Evolutionary conservation across 257 asterid genomes (phyloP).

Genomic region (Nicotiana noctiflora): DNA sequence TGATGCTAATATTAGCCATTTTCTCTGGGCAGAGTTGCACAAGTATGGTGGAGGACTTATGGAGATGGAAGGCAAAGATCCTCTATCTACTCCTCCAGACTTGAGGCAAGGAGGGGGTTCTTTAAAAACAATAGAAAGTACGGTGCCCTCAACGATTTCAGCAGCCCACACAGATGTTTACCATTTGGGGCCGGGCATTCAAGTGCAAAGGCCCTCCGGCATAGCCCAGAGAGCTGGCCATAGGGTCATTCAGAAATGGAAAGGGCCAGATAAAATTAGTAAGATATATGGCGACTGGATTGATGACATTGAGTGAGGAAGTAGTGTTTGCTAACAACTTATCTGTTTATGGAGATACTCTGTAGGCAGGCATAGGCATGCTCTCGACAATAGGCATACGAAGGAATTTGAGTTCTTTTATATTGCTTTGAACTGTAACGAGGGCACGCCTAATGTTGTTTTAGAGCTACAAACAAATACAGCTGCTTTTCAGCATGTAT

Average conservation of each 20-base stretch:
- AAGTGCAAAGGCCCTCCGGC: slow-evolving; percentile 7
- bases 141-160: background rate
- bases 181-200: slow-evolving; percentile 9
- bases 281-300: slow-evolving; percentile 26
- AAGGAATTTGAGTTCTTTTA: background rate
- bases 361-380: background rate
- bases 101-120: slow-evolving; percentile 8
- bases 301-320: slow-evolving; percentile 13
- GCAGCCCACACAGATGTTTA: slow-evolving; percentile 11
- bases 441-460: background rate
- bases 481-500: background rate
- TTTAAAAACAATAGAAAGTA: slow-evolving; percentile 3
- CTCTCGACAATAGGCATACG: background rate
- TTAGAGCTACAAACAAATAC: background rate
- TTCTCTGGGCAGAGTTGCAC: slow-evolving; percentile 19
- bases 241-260: slow-evolving; percentile 22
- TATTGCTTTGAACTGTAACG: background rate
- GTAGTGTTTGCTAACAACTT: background rate
- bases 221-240: slow-evolving; percentile 7
- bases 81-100: slow-evolving; percentile 9
- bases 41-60: slow-evolving; percentile 15
- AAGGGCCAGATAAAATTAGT: slow-evolving; percentile 23
- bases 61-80: slow-evolving; percentile 15
- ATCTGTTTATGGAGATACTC: background rate
- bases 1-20: background rate